Evolutionary conservation across 768 basidiomycete species (phyloP).

Genomic region (Termitomyces sp.): DNA sequence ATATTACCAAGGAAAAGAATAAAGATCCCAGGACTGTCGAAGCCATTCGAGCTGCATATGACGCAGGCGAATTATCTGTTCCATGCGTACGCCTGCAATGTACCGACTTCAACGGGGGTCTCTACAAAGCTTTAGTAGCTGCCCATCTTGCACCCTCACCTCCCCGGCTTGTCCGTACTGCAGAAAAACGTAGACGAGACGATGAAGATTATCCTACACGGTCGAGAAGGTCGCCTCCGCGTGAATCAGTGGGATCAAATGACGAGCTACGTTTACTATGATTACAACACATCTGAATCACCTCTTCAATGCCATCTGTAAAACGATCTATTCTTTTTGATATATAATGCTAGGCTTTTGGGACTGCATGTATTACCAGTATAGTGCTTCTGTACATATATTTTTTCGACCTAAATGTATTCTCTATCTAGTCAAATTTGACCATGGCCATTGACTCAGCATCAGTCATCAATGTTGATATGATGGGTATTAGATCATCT

Average conservation of each 20-base stretch:
- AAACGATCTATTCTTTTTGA: background rate
- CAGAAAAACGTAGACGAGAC: conserved; percentile 12
- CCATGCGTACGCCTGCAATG: conserved; percentile 46
- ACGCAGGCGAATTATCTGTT: conserved; percentile 33
- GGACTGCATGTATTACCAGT: background rate
- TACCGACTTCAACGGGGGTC: conserved; percentile 35
- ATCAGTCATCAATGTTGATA: background rate
- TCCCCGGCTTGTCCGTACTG: background rate
- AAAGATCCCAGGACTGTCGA: conserved; percentile 25
- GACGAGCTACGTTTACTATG: background rate
- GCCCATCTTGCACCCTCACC: background rate
- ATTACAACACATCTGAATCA: background rate
- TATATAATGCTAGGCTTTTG: background rate
- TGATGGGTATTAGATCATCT: background rate
- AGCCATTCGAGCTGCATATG: conserved; percentile 37
- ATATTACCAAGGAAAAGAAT: conserved; percentile 34
- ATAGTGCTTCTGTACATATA: background rate
- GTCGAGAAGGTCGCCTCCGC: background rate
- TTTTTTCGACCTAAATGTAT: background rate
- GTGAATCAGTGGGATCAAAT: background rate
- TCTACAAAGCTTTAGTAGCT: conserved; percentile 25
- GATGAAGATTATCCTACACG: conserved; percentile 8
- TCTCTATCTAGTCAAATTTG: too few relatives aligned
- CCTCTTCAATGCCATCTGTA: background rate
- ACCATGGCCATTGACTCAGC: too few relatives aligned